A percentile compares a stretch with the other conserved stretches of the same genome.
phyloP scores from a whole-genome alignment of 169 alveolate species.

The Eimeria praecox region DNA sequence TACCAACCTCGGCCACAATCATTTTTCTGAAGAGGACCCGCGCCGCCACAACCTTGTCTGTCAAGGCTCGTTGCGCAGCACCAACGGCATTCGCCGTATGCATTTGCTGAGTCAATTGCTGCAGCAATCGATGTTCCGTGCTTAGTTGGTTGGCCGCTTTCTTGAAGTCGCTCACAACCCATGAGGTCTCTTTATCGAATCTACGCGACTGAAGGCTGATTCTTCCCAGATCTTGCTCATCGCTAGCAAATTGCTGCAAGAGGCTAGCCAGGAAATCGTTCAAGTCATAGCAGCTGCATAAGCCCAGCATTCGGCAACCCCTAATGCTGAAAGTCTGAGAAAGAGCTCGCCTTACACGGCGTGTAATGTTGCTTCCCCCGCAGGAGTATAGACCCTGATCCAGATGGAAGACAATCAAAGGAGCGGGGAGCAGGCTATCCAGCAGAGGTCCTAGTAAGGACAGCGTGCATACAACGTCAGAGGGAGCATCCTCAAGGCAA shows the following conservation, averaged over 20 bases:
- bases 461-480: background rate
- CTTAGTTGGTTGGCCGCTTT: background rate
- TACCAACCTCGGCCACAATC: constrained; percentile 77
- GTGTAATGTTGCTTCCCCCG: constrained; percentile 85
- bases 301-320: constrained; percentile 84
- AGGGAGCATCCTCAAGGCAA: background rate
- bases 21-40: constrained; percentile 50
- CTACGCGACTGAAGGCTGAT: background rate
- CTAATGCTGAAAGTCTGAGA: constrained; percentile 81
- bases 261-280: constrained; percentile 85
- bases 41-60: constrained; percentile 75
- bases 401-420: background rate
- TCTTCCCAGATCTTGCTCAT: constrained; percentile 39
- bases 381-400: constrained; percentile 81
- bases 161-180: background rate
- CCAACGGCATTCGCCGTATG: constrained; percentile 4
- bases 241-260: constrained; percentile 81
- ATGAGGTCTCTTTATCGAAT: background rate
- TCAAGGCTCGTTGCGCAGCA: constrained; percentile 73
- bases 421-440: background rate
- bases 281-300: constrained; percentile 86
- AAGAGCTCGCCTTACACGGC: constrained; percentile 80
- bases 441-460: background rate
- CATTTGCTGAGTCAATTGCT: background rate
- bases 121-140: background rate